Conservation (phyloP, 441 rosid genomes). For the Geranium incanum region DNA sequence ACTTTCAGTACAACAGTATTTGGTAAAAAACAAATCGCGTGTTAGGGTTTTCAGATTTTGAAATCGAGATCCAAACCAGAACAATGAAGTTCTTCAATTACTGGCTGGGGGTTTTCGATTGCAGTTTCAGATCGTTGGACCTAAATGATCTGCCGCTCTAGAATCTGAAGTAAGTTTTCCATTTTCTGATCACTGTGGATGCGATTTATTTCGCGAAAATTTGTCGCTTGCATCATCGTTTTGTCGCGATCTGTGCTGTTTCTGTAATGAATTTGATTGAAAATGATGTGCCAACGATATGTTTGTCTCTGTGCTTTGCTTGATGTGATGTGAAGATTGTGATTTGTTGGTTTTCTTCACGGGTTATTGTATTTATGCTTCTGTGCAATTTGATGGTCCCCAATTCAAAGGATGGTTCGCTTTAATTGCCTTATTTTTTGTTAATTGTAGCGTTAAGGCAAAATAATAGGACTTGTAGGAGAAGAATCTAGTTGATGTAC, state of each 20-base stretch:
- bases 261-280: conserved; percentile 1
- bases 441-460: no score
- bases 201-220: neutral
- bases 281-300: neutral
- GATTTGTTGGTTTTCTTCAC: conserved; percentile 4
- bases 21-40: neutral
- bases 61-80: neutral
- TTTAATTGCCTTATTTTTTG: no score
- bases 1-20: neutral
- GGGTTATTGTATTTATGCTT: neutral
- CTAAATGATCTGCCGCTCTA: neutral
- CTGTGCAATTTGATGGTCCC: conserved; percentile 1
- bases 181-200: neutral
- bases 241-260: neutral
- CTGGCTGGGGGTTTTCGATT: neutral
- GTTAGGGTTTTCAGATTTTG: neutral
- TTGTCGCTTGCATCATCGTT: neutral
- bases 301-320: neutral
- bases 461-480: no score
- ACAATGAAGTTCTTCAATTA: neutral
- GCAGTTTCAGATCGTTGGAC: neutral
- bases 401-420: neutral
- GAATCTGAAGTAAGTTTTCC: neutral
- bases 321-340: neutral
- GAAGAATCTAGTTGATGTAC: no score